These are phyloP conservation scores for Alternaria ethzedia DNA, from an alignment of 2,329 filamentous ascomycete species.

Conservation along the genomic window DNA sequence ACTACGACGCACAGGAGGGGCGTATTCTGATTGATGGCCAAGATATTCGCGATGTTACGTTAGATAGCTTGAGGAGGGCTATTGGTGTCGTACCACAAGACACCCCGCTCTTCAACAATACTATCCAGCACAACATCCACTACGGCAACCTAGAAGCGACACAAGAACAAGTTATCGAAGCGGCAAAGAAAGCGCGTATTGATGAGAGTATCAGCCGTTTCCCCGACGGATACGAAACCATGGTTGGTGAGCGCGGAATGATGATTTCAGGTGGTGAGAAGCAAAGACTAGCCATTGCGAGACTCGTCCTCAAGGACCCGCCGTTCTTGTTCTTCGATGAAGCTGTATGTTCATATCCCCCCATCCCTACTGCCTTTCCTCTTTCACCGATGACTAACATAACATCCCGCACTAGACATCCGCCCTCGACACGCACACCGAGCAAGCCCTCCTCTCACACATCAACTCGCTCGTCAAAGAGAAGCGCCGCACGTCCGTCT, in stretches of 20 bases:
- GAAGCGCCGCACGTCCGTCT: constrained; percentile 88
- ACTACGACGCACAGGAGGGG: constrained; percentile 85
- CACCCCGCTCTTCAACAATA: constrained; percentile 95
- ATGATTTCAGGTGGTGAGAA: constrained; percentile 98
- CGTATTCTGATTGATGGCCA: constrained; percentile 92
- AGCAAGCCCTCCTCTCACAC: constrained; percentile 86
- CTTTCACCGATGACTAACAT: constrained; percentile 4
- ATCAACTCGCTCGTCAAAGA: constrained; percentile 92
- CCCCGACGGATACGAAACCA: constrained; percentile 87
- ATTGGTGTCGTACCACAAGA: constrained; percentile 98
- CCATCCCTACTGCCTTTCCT: neutral
- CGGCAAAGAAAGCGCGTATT: constrained; percentile 82
- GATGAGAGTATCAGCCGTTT: constrained; percentile 76
- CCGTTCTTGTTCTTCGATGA: constrained; percentile 94
- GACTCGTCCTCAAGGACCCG: constrained; percentile 86
- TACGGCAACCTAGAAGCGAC: constrained; percentile 85
- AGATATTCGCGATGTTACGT: constrained; percentile 80
- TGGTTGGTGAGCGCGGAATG: constrained; percentile 90
- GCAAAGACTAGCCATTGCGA: constrained; percentile 83
- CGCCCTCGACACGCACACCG: constrained; percentile 90
- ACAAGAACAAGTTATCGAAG: constrained; percentile 73
- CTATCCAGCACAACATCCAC: constrained; percentile 92
- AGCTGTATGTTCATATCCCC: constrained; percentile 61
- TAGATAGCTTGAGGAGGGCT: constrained; percentile 81
- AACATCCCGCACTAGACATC: constrained; percentile 63